Evolutionary conservation across 192 early-diverging fungal genomes (phyloP).

Genomic region (Backusella tarrabulga): DNA sequence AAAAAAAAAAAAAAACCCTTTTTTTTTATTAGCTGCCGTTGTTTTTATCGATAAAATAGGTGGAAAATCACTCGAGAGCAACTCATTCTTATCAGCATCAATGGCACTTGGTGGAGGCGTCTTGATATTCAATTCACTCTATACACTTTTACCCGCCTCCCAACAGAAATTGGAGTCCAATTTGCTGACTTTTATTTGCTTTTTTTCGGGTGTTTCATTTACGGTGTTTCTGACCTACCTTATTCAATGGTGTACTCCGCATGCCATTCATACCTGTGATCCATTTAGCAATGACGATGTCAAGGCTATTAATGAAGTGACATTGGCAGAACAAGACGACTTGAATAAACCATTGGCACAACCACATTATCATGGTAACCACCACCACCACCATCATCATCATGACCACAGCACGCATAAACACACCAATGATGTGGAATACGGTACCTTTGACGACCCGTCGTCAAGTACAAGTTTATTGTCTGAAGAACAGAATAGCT

Average conservation of each 20-base stretch:
- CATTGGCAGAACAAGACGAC: neutral
- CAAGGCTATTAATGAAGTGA: constrained; percentile 1
- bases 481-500: constrained; percentile 7
- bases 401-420: neutral
- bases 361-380: neutral
- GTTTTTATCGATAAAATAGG: constrained; percentile 26
- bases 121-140: constrained; percentile 29
- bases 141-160: constrained; percentile 28
- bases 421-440: neutral
- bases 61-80: neutral
- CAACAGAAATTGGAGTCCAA: constrained; percentile 11
- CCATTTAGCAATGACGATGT: neutral
- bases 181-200: constrained; percentile 15
- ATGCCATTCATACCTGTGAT: constrained; percentile 28
- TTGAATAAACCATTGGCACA: neutral
- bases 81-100: constrained; percentile 16
- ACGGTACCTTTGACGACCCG: neutral
- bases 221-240: constrained; percentile 24
- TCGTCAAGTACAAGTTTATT: neutral
- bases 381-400: constrained; percentile 1
- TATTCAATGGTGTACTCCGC: constrained; percentile 23
- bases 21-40: constrained; percentile 20
- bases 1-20: neutral
- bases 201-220: constrained; percentile 21
- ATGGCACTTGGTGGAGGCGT: constrained; percentile 31